Percentiles rank a stretch among this genome's conserved stretches.
These are phyloP conservation scores for Prunella vulgaris DNA, from an alignment of 257 asterid species.

Conservation along the genomic window DNA sequence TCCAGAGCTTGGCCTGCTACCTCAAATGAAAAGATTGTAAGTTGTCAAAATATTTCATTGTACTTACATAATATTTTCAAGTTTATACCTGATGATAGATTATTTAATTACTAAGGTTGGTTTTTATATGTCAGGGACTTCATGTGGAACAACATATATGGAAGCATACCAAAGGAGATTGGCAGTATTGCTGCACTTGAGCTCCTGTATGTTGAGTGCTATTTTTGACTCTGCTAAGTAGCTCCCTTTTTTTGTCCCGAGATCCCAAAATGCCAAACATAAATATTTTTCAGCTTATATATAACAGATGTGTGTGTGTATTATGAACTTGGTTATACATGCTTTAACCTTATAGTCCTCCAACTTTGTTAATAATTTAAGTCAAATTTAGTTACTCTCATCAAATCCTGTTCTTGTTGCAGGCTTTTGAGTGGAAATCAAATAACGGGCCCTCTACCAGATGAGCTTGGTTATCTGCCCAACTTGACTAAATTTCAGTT, in stretches of 20 bases:
- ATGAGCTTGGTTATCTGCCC: conserved; percentile 45
- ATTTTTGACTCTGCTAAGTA: neutral
- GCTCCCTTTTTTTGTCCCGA: neutral
- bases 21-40: conserved; percentile 29
- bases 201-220: conserved; percentile 30
- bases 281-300: neutral
- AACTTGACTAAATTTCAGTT: conserved; percentile 41
- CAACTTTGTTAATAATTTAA: neutral
- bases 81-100: neutral
- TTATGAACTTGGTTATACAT: neutral
- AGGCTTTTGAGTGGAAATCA: conserved; percentile 51
- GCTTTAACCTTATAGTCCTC: neutral
- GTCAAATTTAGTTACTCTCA: neutral
- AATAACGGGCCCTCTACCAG: conserved; percentile 41
- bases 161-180: conserved; percentile 52
- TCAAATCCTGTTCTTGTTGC: neutral
- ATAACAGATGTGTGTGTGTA: neutral
- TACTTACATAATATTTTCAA: neutral
- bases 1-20: conserved; percentile 48
- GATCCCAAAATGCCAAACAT: neutral
- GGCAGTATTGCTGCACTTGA: conserved; percentile 37
- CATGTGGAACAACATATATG: conserved; percentile 39
- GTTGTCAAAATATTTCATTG: conserved; percentile 5
- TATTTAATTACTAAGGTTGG: neutral
- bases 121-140: conserved; percentile 32